Evolutionary conservation across 1,139 yeast genomes (phyloP).

Genomic region (Pneumocystis jirovecii): DNA sequence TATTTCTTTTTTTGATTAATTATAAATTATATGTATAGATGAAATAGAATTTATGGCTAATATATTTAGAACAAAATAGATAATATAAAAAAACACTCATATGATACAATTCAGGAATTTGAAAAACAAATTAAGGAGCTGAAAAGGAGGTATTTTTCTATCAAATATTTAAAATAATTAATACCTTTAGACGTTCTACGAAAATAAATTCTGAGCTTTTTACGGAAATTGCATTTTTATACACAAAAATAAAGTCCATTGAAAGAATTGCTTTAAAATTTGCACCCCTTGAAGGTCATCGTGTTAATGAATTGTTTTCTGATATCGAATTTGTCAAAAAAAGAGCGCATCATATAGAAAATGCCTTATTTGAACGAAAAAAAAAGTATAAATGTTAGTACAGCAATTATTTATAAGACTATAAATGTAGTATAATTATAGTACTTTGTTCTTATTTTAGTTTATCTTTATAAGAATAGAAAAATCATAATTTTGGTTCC

Average conservation of each 20-base stretch:
- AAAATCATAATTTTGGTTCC: not conserved
- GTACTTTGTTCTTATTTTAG: not conserved
- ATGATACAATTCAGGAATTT: not conserved
- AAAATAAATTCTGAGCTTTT: not conserved
- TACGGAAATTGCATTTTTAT: not conserved
- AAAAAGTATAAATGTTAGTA: not conserved
- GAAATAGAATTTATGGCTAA: not conserved
- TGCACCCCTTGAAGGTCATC: not conserved
- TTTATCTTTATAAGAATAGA: not conserved
- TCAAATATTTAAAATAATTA: not conserved
- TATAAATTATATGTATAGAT: too few relatives aligned
- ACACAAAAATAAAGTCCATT: not conserved
- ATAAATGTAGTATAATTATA: not conserved
- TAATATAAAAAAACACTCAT: not conserved
- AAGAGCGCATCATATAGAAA: not conserved
- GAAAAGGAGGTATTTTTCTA: not conserved
- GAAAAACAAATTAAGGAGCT: not conserved
- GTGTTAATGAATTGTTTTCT: not conserved
- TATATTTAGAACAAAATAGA: not conserved
- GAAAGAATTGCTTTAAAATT: not conserved
- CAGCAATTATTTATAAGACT: not conserved
- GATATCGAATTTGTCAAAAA: not conserved
- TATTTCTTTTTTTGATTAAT: not conserved
- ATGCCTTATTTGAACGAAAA: not conserved
- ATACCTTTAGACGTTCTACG: not conserved